Percentiles rank a stretch among this genome's conserved stretches.
Evolutionary conservation across 352 stramenopile species (phyloP).

Genomic region (Pythium folliculosum): DNA sequence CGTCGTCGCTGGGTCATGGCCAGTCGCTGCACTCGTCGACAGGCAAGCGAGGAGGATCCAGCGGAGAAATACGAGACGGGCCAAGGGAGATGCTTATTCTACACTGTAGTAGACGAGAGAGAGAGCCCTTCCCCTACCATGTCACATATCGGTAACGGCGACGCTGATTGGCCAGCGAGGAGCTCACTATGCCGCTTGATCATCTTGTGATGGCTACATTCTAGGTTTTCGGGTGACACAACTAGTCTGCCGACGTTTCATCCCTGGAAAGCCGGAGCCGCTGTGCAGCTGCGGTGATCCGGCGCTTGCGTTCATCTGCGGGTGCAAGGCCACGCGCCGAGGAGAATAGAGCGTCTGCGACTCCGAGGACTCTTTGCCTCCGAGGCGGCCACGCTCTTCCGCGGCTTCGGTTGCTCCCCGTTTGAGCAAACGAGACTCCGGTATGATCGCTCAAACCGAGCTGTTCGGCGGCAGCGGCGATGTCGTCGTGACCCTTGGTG

Average conservation of each 20-base stretch:
- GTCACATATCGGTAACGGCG: conserved; percentile 15
- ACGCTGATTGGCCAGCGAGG: conserved; percentile 5
- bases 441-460: no score
- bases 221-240: background rate
- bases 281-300: conserved; percentile 10
- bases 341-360: no score
- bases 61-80: background rate
- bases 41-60: background rate
- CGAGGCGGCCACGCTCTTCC: no score
- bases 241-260: no score
- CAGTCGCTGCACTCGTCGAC: conserved; percentile 5
- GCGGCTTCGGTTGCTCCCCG: no score
- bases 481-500: no score
- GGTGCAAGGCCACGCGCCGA: no score
- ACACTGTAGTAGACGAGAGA: background rate
- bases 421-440: no score
- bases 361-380: no score
- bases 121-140: background rate
- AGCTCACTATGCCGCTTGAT: background rate
- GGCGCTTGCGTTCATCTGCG: background rate
- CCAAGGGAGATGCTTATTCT: background rate
- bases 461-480: no score
- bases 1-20: background rate
- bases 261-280: conserved; percentile 9
- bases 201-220: conserved; percentile 18